Evolutionary conservation across 2,329 filamentous ascomycete genomes (phyloP), one percentile per base, ranked within the genome.

Genomic region (Aspergillus pseudoglaucus): DNA sequence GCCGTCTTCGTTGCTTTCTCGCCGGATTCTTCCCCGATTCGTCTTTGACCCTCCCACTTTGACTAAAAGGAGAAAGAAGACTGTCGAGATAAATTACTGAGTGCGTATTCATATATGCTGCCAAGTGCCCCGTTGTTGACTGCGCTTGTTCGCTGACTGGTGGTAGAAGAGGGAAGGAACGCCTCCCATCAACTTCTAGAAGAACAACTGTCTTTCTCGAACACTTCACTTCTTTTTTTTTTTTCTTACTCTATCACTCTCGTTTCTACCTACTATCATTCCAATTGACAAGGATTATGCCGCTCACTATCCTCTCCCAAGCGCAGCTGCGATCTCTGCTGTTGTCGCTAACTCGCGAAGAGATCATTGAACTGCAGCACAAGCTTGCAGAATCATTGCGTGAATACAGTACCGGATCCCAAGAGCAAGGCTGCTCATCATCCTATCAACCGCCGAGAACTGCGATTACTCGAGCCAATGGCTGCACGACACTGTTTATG

Each of bases 401-500:
- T 56, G 79, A 81, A 59, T 87, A 85, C 59, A 85, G 82, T 0
- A 83, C 80, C 12, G 76, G 79, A 3, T 77, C 75, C 20, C 81
- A 84, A 47, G 74, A 77, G 33, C 70, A 79, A 32, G 77, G 76
- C 32, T 83, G 79, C 55, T 78, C 76, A 46, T 77, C 79, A 2
- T 72, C 74, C 8, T 83, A 80, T 52, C 83, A 87, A 51, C 82
- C 82, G 1, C 75, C 78, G 48, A 74, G 82, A 37, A 84, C 81
- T 1, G 72, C 76, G 2, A 75, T 86, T 45, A 79, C 78, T 45
- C 77, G 79, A 10, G 76, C 76, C 45, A 76, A 82, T 73, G 82
- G 82, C 3, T 75, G 76, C 27, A 81, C 78, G 1, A 84, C 81
- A 3, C 69, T 86, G 8, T 84, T 85, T 66, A 84, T 85, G 81